Conservation (phyloP, 2,329 filamentous ascomycete genomes). For the Claviceps sorghi region DNA sequence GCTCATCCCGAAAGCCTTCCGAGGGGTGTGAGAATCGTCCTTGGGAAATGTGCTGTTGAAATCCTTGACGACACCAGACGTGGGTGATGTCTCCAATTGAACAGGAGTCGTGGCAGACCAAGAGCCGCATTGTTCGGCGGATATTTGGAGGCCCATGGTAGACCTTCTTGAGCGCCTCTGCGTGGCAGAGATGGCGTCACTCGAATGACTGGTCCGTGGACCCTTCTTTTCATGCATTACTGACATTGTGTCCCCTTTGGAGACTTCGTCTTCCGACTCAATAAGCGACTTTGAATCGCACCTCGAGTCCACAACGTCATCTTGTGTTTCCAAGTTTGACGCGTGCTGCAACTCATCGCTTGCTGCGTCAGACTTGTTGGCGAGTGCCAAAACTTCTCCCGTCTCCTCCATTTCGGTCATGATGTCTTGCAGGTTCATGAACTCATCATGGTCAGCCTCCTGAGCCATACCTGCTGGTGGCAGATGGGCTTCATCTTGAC, state of each 20-base stretch:
- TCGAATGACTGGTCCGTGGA: neutral
- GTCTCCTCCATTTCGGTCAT: neutral
- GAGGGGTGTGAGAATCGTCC: neutral
- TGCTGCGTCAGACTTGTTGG: neutral
- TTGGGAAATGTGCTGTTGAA: neutral
- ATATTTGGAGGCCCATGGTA: constrained; percentile 43
- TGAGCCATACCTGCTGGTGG: neutral
- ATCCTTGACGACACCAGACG: neutral
- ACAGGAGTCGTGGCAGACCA: constrained; percentile 47
- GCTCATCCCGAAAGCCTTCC: constrained; percentile 10
- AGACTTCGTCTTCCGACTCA: constrained; percentile 40
- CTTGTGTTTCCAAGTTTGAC: constrained; percentile 25
- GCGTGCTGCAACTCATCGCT: constrained; percentile 1
- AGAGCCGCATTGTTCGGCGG: constrained; percentile 44
- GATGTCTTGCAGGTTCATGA: neutral
- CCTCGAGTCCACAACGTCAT: constrained; percentile 31
- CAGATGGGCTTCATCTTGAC: neutral
- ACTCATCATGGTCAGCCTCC: neutral
- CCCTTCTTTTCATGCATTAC: neutral
- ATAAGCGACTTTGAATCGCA: constrained; percentile 31
- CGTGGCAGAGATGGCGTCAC: neutral
- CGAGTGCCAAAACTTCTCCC: neutral
- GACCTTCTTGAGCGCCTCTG: constrained; percentile 15
- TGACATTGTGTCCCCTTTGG: constrained; percentile 12
- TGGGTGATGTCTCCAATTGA: constrained; percentile 7